phyloP scores from a whole-genome alignment of 306 rosid genomes.

The Castanea crenata region DNA sequence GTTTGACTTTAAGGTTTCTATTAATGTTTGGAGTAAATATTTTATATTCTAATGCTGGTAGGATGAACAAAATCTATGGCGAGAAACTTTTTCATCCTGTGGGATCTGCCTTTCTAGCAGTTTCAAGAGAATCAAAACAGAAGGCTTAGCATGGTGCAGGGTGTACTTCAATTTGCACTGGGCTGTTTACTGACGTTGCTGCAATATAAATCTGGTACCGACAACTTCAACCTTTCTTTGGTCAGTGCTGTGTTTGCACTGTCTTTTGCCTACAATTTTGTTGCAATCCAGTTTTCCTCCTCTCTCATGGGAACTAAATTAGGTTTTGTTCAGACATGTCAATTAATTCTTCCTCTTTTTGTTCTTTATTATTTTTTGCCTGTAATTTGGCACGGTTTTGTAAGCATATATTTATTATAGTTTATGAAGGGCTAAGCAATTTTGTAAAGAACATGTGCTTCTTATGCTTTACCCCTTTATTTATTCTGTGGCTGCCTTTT shows the following conservation, averaged over 20 bases:
- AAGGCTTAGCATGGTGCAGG: neutral
- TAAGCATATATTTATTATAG: constrained; percentile 9
- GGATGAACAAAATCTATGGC: neutral
- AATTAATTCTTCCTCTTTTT: neutral
- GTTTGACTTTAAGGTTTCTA: neutral
- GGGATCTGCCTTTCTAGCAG: neutral
- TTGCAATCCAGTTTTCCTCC: constrained; percentile 3
- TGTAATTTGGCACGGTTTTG: constrained; percentile 12
- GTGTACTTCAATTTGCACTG: neutral
- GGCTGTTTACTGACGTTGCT: neutral
- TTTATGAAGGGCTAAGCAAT: constrained; percentile 12
- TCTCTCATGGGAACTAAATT: neutral
- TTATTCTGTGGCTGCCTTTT: neutral
- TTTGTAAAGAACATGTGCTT: constrained; percentile 9
- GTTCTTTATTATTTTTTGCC: neutral
- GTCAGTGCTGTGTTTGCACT: neutral
- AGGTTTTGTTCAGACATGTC: neutral
- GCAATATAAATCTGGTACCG: neutral
- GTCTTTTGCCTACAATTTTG: constrained; percentile 15
- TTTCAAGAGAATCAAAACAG: neutral
- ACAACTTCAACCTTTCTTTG: neutral
- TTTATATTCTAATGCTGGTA: neutral
- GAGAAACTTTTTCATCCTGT: neutral
- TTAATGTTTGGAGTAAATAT: neutral
- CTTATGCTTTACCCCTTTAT: neutral